Evolutionary conservation across 2,329 filamentous ascomycete genomes (phyloP), one percentile per base, ranked within the genome.

Genomic region (Fusarium gaditjirri): DNA sequence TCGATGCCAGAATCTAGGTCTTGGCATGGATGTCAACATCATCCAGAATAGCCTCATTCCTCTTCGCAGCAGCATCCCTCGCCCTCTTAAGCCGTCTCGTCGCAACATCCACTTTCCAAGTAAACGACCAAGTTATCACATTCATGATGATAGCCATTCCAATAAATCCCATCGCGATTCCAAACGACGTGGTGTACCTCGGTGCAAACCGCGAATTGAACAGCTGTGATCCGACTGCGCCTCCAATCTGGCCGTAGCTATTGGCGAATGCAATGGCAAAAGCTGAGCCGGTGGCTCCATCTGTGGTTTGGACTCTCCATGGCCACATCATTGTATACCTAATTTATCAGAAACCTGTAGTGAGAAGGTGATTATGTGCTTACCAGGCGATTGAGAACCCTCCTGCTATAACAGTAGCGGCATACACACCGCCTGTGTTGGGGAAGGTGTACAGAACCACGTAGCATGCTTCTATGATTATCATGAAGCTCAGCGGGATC

Each of bases 321-420:
- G 49, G 49, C 49, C 49, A 53, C 49, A 53, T 53, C 33, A 53
- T 53, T 5, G 49, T 53, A 6, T 53, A 53, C 49, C 49, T 52
- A 1, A 2, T 5, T 5, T 3, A 7, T 42, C n/a, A 42, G 39
- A 16, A 14, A n/a, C 5, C 7, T 23, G 12, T 41, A 41, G 13
- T 8, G 39, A 4, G 3, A 16, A 13, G n/a, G 8, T 42, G 9
- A n/a, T n/a, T 6, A n/a, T 17, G 16, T 17, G 33, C 39, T 27
- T n/a, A 53, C 49, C 49, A 53, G 2, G 49, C 49, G 0, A 39
- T 53, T 17, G 49, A 53, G 33, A 53, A 53, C 0, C 49, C 49
- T 3, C 49, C 49, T 7, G 49, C 49, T 9, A 53, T 39, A 5
- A 53, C 49, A 2, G 49, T 53, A 9, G 49, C 49, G 39, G 33